Conservation (phyloP, 495 filamentous ascomycete genomes). For the Letharia columbiana region DNA sequence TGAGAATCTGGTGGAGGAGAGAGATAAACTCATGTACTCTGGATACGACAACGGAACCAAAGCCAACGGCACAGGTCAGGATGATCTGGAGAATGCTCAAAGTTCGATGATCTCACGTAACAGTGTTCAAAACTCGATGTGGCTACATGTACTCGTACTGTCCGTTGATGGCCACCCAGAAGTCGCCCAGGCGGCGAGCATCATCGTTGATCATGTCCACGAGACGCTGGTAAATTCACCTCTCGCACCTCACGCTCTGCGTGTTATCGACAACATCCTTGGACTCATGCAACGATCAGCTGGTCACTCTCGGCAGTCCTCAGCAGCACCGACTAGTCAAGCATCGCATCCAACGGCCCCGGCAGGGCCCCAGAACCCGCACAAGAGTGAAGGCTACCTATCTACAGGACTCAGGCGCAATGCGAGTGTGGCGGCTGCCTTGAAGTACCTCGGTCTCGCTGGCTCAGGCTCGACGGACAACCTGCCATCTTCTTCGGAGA, state of each 20-base stretch:
- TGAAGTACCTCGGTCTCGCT: conserved; percentile 63
- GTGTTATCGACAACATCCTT: conserved; percentile 68
- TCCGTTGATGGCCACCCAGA: conserved; percentile 93
- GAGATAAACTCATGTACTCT: conserved; percentile 49
- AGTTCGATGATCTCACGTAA: conserved; percentile 56
- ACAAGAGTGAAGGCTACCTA: conserved; percentile 58
- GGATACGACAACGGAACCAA: conserved; percentile 35
- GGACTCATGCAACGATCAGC: conserved; percentile 46
- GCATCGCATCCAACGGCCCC: conserved; percentile 14
- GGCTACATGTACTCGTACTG: conserved; percentile 85
- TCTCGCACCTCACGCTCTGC: conserved; percentile 58
- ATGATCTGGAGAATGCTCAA: conserved; percentile 26
- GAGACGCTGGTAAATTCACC: conserved; percentile 66
- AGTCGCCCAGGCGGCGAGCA: conserved; percentile 71
- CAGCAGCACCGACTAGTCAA: conserved; percentile 41
- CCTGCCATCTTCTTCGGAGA: conserved; percentile 28
- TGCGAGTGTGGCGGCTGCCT: conserved; percentile 61
- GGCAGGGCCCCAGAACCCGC: conserved; percentile 26
- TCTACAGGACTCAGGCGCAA: conserved; percentile 55
- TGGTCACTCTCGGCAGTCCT: conserved; percentile 41
- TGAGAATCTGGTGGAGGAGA: conserved; percentile 82
- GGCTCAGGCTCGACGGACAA: conserved; percentile 30
- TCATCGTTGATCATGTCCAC: conserved; percentile 79
- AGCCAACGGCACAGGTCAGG: conserved; percentile 13
- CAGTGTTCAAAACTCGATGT: conserved; percentile 82